Evolutionary conservation across 768 basidiomycete species (phyloP).

Genomic region (Russula sp.): DNA sequence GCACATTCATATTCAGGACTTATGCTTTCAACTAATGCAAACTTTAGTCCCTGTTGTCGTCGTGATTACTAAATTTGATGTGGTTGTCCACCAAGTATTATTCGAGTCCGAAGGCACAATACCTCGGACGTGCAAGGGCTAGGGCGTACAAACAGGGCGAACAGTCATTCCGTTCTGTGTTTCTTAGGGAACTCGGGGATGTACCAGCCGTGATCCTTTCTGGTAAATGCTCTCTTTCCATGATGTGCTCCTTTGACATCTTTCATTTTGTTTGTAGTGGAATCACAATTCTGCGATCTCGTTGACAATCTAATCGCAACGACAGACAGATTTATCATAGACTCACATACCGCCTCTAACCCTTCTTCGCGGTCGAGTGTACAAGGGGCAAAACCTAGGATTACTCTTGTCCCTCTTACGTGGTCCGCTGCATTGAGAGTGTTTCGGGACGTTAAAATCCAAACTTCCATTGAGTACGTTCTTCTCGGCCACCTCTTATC

Average conservation of each 20-base stretch:
- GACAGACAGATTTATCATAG: background rate
- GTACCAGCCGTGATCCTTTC: slow-evolving; percentile 9
- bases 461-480: background rate
- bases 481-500: background rate
- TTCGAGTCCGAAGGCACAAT: no score
- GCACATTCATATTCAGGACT: background rate
- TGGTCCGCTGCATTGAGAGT: slow-evolving; percentile 2
- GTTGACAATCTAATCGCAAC: background rate
- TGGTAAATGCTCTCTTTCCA: background rate
- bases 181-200: background rate
- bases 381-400: no score
- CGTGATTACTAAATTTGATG: slow-evolving; percentile 1
- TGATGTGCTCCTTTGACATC: background rate
- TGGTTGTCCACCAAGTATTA: background rate
- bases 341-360: background rate
- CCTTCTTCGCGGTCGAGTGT: no score
- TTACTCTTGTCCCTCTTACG: background rate
- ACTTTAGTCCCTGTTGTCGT: background rate
- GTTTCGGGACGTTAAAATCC: background rate
- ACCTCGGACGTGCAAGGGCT: background rate
- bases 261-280: background rate
- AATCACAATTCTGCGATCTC: background rate
- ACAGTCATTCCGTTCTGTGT: background rate
- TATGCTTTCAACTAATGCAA: background rate
- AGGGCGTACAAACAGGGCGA: background rate